Conservation (phyloP, 768 basidiomycete genomes). For the Krasilnikovozyma curviuscula region DNA sequence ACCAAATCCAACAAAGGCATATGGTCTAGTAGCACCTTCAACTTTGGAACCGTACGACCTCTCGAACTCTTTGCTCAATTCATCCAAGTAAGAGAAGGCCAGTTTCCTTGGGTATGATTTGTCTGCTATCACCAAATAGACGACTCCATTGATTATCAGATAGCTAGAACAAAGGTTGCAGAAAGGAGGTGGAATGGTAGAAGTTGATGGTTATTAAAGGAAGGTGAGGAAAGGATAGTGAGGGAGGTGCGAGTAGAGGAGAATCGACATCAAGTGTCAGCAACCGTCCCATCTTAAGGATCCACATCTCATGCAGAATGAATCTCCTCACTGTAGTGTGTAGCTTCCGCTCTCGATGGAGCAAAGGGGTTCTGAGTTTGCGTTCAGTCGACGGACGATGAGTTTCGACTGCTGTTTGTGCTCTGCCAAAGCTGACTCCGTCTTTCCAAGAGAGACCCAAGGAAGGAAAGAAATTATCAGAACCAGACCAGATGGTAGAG, state of each 20-base stretch:
- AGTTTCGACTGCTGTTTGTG: slow-evolving; percentile 98
- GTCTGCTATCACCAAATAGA: slow-evolving; percentile 87
- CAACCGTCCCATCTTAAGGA: neutral
- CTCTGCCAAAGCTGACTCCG: slow-evolving; percentile 80
- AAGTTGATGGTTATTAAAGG: no score
- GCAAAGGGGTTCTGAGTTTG: slow-evolving; percentile 85
- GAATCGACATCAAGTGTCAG: neutral
- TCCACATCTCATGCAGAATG: neutral
- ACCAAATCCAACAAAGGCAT: slow-evolving; percentile 98
- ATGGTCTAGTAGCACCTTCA: slow-evolving; percentile 81
- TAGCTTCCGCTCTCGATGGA: slow-evolving; percentile 91
- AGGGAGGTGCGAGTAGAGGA: neutral
- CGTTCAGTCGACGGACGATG: slow-evolving; percentile 79
- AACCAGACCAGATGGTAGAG: neutral
- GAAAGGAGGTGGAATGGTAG: neutral
- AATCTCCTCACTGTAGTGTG: slow-evolving; percentile 85
- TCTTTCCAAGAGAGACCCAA: slow-evolving; percentile 33
- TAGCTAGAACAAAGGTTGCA: slow-evolving; percentile 49
- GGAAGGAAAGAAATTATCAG: neutral
- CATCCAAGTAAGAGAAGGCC: slow-evolving; percentile 91
- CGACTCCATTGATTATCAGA: slow-evolving; percentile 80
- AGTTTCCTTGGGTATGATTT: slow-evolving; percentile 83
- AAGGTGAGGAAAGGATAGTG: neutral
- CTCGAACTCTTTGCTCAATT: slow-evolving; percentile 88
- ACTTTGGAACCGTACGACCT: slow-evolving; percentile 83